A percentile compares a stretch with the other conserved stretches of the same genome.
phyloP scores from a whole-genome alignment of 129 eudicot species.

The Apium graveolens region DNA sequence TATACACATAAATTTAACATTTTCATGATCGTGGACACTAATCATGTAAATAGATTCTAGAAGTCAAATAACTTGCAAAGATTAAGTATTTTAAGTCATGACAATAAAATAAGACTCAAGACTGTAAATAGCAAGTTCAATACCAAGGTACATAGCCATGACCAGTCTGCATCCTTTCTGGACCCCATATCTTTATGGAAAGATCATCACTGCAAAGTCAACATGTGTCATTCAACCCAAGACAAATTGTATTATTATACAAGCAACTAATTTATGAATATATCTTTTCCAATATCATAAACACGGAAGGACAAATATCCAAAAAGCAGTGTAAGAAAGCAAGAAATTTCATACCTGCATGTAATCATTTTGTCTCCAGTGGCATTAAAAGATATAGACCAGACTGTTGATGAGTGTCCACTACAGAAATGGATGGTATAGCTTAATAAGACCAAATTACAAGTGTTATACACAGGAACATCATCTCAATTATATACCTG shows the following conservation, averaged over 20 bases:
- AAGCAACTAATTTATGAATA: neutral
- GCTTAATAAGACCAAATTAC: conserved; percentile 6
- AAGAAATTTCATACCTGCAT: conserved; percentile 52
- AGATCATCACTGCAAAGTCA: conserved; percentile 77
- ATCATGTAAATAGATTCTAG: neutral
- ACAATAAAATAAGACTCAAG: conserved; percentile 2
- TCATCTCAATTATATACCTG: neutral
- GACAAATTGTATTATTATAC: neutral
- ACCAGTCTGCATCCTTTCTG: conserved; percentile 55
- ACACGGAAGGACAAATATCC: neutral
- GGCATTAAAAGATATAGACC: conserved; percentile 77
- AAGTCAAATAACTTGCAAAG: neutral
- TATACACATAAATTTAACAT: neutral
- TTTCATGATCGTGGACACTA: neutral
- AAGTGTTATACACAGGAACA: neutral
- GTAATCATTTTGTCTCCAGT: conserved; percentile 89
- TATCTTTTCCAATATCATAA: neutral
- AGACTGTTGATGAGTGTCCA: conserved; percentile 88
- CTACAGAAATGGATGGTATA: conserved; percentile 28
- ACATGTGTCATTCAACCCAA: neutral
- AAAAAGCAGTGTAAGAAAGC: neutral
- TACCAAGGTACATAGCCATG: conserved; percentile 56
- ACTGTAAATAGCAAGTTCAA: conserved; percentile 15
- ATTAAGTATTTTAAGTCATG: conserved; percentile 2
- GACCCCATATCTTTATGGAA: conserved; percentile 76